Evolutionary conservation across 345 rosid species (phyloP), one percentile per base, ranked within the genome.

Genomic region (Mercurialis annua): DNA sequence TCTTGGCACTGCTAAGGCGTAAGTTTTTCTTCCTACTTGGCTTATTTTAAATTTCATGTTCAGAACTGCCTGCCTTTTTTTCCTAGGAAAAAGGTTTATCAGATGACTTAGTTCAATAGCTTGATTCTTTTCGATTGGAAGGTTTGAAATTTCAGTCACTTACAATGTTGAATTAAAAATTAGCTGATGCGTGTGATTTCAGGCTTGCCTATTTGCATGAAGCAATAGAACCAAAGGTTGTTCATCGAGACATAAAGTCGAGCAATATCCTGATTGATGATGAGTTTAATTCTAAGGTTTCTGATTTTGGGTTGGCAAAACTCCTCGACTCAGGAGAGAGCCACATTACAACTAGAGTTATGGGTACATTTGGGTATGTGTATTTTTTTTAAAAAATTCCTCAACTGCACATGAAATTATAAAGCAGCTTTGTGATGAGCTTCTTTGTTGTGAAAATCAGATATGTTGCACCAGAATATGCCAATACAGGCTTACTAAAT

Each of bases 151-250:
- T 1, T 16, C n/a, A 48, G 16, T 46, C 26, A 17, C 26, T 29
- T 27, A 3, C 23, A 30, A 49, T 62, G 69, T 53, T 65, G 44
- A 29, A 65, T 36, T 4, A n/a, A 63, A 54, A 29, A 18, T 38
- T n/a, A 40, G 12, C 31, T 47, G 54, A n/a, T 27, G 11, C 43
- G 47, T 67, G 48, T 31, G 29, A 53, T 73, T 74, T 64, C 86
- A 94, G 99, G 83, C 96, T 94, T 78, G 95, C 96, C 51, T 94
- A 94, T 75, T 83, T 94, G 85, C 99, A 94, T 34, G 97, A 94
- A 82, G 97, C 97, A 59, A 89, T 94, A 74, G 99, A 94, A 74
- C 99, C 99, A 16, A 94, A 94, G 80, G 95, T 94, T 66, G 86
- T 89, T 63, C 99, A 94, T 56, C 83, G 96, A 69, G 99, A 94